A percentile compares a stretch with the other conserved stretches of the same genome.
phyloP scores from a whole-genome alignment of 2,329 filamentous ascomycete species.

The Geosmithia putterillii region DNA sequence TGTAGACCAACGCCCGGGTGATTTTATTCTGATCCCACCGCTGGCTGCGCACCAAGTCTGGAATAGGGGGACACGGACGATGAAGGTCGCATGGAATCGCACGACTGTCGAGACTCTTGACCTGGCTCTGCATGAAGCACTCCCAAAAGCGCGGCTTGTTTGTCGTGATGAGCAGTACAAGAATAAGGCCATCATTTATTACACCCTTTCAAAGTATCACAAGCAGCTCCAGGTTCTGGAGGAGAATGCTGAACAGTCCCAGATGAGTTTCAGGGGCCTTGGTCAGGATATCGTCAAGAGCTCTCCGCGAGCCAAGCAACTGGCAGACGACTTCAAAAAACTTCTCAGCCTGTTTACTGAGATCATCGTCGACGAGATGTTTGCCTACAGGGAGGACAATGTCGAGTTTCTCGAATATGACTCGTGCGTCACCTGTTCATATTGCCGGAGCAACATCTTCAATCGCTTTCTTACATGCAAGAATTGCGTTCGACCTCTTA shows the following conservation, averaged over 20 bases:
- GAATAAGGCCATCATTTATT: constrained; percentile 92
- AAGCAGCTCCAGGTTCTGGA: constrained; percentile 44
- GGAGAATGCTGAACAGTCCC: constrained; percentile 29
- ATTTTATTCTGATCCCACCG: constrained; percentile 88
- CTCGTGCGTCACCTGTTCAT: constrained; percentile 88
- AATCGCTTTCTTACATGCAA: constrained; percentile 93
- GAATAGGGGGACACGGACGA: constrained; percentile 90
- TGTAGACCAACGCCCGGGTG: constrained; percentile 79
- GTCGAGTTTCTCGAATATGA: constrained; percentile 73
- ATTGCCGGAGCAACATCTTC: constrained; percentile 93
- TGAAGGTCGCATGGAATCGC: constrained; percentile 97
- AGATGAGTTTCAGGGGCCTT: constrained; percentile 33
- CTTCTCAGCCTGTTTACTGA: constrained; percentile 69
- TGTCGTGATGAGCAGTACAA: constrained; percentile 98
- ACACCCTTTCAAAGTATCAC: constrained; percentile 69
- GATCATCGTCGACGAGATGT: constrained; percentile 77
- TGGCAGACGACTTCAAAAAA: constrained; percentile 72
- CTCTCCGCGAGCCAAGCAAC: constrained; percentile 44
- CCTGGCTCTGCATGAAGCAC: constrained; percentile 71
- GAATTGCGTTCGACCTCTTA: constrained; percentile 57
- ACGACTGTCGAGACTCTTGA: constrained; percentile 87
- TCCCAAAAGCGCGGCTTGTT: constrained; percentile 80
- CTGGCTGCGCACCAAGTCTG: constrained; percentile 94
- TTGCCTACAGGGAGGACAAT: constrained; percentile 57
- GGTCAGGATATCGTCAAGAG: constrained; percentile 29